Evolutionary conservation across 768 basidiomycete genomes (phyloP).

Genomic region (Tylopilus felleus): DNA sequence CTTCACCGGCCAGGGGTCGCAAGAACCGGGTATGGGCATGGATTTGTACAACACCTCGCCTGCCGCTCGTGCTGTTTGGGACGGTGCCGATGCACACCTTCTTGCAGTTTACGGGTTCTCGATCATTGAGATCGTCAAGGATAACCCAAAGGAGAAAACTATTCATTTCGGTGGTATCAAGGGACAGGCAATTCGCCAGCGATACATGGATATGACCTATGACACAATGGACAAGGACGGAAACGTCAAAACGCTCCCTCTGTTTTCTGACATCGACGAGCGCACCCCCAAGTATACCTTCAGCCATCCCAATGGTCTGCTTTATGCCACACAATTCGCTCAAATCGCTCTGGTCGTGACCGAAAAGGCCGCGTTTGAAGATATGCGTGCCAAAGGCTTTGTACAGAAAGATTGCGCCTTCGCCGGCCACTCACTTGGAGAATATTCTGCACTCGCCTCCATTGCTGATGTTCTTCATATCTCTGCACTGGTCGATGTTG

Average conservation of each 20-base stretch:
- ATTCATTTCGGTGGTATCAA: conserved; percentile 99
- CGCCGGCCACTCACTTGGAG: conserved; percentile 96
- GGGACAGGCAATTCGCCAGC: conserved; percentile 94
- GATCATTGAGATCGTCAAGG: conserved; percentile 97
- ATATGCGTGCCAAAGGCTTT: conserved; percentile 95
- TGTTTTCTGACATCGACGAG: conserved; percentile 93
- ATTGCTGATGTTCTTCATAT: conserved; percentile 97
- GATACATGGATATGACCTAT: conserved; percentile 99
- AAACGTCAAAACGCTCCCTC: conserved; percentile 90
- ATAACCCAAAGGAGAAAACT: conserved; percentile 97
- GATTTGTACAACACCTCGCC: conserved; percentile 91
- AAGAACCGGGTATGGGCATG: conserved; percentile 99
- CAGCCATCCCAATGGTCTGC: conserved; percentile 89
- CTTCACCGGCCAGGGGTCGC: conserved; percentile 98
- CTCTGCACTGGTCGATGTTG: conserved; percentile 93
- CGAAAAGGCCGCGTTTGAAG: conserved; percentile 97
- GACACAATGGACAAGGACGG: conserved; percentile 97
- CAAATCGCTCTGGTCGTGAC: conserved; percentile 98
- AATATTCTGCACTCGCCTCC: conserved; percentile 97
- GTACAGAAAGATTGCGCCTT: conserved; percentile 91
- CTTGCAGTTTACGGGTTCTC: conserved; percentile 97
- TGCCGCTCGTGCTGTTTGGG: conserved; percentile 96
- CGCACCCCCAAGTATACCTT: conserved; percentile 98
- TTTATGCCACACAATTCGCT: conserved; percentile 98
- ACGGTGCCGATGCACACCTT: conserved; percentile 90